These are phyloP conservation scores for Yamadazyma dushanensis DNA, from an alignment of 1,139 yeast species.

Conservation along the genomic window DNA sequence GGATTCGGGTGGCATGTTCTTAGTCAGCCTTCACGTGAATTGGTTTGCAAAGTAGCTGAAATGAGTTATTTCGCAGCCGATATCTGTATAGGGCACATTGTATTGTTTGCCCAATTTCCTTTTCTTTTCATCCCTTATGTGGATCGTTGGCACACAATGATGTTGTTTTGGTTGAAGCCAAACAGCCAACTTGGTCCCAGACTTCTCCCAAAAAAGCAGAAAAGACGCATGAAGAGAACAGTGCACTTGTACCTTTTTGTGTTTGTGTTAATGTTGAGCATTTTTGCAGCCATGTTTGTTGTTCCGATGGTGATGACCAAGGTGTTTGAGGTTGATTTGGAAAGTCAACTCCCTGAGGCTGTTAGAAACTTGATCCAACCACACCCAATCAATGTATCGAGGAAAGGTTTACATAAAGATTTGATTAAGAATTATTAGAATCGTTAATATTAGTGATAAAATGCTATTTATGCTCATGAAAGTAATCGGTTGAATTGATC, in stretches of 20 bases:
- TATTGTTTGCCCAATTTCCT: slow-evolving; percentile 53
- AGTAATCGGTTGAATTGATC: slow-evolving; percentile 7
- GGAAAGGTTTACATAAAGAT: slow-evolving; percentile 39
- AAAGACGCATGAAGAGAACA: slow-evolving; percentile 29
- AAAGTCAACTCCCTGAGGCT: slow-evolving; percentile 35
- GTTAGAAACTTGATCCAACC: slow-evolving; percentile 45
- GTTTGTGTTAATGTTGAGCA: slow-evolving; percentile 34
- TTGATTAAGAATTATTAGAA: slow-evolving; percentile 13
- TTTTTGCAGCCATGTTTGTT: slow-evolving; percentile 38
- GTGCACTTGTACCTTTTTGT: slow-evolving; percentile 38
- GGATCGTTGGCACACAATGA: slow-evolving; percentile 75
- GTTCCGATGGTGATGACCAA: slow-evolving; percentile 40
- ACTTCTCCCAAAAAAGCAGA: slow-evolving; percentile 33
- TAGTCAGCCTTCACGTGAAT: slow-evolving; percentile 57
- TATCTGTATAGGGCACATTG: slow-evolving; percentile 50
- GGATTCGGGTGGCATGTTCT: slow-evolving; percentile 51
- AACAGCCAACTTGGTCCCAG: slow-evolving; percentile 48
- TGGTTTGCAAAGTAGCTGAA: slow-evolving; percentile 53
- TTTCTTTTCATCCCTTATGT: slow-evolving; percentile 54
- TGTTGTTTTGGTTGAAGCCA: slow-evolving; percentile 82
- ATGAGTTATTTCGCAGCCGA: slow-evolving; percentile 57
- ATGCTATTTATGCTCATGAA: neutral
- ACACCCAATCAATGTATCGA: slow-evolving; percentile 19
- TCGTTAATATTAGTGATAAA: slow-evolving; percentile 1
- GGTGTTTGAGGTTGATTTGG: slow-evolving; percentile 36